Conservation (phyloP, 768 basidiomycete genomes). For the Boletus vermiculosoides region DNA sequence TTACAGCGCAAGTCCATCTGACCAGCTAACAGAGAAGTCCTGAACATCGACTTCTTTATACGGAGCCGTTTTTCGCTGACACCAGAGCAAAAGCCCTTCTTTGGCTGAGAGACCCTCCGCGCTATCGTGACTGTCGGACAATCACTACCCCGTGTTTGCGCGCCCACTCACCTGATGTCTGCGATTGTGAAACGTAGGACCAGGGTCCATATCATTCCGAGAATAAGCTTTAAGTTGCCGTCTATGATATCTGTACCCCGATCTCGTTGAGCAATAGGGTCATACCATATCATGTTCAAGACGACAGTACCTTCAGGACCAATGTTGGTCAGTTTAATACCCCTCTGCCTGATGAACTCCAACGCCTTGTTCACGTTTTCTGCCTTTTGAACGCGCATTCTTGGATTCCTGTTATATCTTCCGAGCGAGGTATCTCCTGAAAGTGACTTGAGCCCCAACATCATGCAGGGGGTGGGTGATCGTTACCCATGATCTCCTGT, state of each 20-base stretch:
- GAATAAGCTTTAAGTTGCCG: constrained; percentile 95
- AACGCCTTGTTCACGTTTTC: constrained; percentile 98
- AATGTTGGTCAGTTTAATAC: constrained; percentile 96
- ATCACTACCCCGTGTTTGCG: background rate
- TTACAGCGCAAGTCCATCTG: constrained; percentile 92
- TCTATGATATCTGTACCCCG: constrained; percentile 86
- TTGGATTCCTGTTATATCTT: constrained; percentile 86
- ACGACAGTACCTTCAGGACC: constrained; percentile 78
- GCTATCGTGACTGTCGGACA: constrained; percentile 34
- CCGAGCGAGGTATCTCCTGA: constrained; percentile 88
- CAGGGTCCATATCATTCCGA: constrained; percentile 99
- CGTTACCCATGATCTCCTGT: constrained; percentile 94
- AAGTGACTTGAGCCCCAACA: constrained; percentile 8
- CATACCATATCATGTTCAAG: background rate
- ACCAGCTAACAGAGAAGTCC: constrained; percentile 92
- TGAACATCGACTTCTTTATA: constrained; percentile 92
- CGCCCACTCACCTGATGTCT: constrained; percentile 79
- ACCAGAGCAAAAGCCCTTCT: constrained; percentile 96
- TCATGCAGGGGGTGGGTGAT: constrained; percentile 2
- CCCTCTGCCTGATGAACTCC: constrained; percentile 90
- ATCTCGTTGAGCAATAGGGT: constrained; percentile 3
- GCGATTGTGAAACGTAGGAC: constrained; percentile 98
- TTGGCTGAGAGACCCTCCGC: constrained; percentile 99
- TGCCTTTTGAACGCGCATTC: constrained; percentile 93
- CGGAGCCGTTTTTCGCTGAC: constrained; percentile 90